phyloP scores from a whole-genome alignment of 139 green algal genomes.

The Spirogloea muscicola region DNA sequence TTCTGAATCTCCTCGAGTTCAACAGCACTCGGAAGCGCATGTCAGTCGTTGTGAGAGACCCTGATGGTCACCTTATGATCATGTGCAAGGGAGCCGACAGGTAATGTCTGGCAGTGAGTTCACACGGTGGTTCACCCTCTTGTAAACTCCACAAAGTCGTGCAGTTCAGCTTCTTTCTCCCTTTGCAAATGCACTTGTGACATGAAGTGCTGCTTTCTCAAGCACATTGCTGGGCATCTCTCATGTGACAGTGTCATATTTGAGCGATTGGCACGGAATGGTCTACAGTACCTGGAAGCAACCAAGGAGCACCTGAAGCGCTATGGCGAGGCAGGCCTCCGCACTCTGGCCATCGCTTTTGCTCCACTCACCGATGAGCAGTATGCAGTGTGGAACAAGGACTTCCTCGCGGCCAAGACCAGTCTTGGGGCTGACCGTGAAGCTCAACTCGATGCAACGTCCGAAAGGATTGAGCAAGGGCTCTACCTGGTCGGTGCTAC shows the following conservation, averaged over 20 bases:
- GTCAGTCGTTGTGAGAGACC: constrained; percentile 59
- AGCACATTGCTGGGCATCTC: no score
- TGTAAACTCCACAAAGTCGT: no score
- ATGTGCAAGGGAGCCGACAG: constrained; percentile 79
- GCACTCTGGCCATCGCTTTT: constrained; percentile 68
- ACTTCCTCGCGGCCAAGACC: constrained; percentile 22
- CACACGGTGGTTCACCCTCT: no score
- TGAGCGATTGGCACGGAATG: constrained; percentile 5
- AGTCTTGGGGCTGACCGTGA: constrained; percentile 49
- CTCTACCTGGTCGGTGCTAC: constrained; percentile 80
- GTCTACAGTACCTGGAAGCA: background rate
- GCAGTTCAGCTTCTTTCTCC: no score
- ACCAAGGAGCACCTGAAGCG: constrained; percentile 67
- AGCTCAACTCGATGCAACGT: constrained; percentile 54
- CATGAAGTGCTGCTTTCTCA: no score
- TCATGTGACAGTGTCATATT: constrained; percentile 22
- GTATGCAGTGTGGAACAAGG: constrained; percentile 43
- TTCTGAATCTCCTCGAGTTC: constrained; percentile 89
- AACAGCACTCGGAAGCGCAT: constrained; percentile 63
- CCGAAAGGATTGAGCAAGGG: constrained; percentile 55
- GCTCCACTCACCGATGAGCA: constrained; percentile 14
- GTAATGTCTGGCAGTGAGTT: no score
- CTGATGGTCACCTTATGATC: constrained; percentile 68
- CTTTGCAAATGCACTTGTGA: no score
- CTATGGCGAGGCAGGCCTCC: constrained; percentile 72